Evolutionary conservation across 306 rosid genomes (phyloP), one percentile per base, ranked within the genome.

Genomic region (Pyrus communis): DNA sequence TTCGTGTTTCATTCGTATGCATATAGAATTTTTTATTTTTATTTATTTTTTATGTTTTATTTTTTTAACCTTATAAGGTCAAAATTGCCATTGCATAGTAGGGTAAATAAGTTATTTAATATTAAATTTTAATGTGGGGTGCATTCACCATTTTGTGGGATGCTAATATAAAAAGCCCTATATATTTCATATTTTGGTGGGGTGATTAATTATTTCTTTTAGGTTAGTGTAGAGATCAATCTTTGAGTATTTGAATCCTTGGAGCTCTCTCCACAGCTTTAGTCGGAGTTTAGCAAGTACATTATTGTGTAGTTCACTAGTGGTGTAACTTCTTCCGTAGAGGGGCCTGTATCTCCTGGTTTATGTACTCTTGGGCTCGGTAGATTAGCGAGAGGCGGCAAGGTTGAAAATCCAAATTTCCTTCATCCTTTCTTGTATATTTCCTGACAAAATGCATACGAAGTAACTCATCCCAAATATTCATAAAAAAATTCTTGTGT

Each of bases 201-300:
- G 59, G 33, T 74, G 23, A 7, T 75, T 51, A 9, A 82, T 49
- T 31, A 82, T 40, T 59, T 80, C 59, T 21, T 45, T 1, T 2
- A 75, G 14, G 38, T 74, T 42, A 22, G 15, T 40, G 40, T 84
- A 71, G 4, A n/a, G 55, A 60, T 89, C 77, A 15, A 33, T 19
- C 1, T 75, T 3, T 5, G 92, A 84, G 69, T 86, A 89, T 61
- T 27, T 84, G 81, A 89, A 78, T 61, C 87, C 86, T 35, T 23
- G 9, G 15, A 83, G 79, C 42, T 82, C 65, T 52, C 45, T 63
- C 38, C 83, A 35, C 25, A 87, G 83, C 46, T 76, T 71, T 4
- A 65, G 55, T 3, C 87, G 78, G 58, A 1, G 46, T 60, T 52
- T 28, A n/a, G 78, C 59, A 49, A 88, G 68, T 30, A 21, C 76